These are phyloP conservation scores for Sugiyamaella pinicola DNA, from an alignment of 1,139 yeast species.

Conservation along the genomic window DNA sequence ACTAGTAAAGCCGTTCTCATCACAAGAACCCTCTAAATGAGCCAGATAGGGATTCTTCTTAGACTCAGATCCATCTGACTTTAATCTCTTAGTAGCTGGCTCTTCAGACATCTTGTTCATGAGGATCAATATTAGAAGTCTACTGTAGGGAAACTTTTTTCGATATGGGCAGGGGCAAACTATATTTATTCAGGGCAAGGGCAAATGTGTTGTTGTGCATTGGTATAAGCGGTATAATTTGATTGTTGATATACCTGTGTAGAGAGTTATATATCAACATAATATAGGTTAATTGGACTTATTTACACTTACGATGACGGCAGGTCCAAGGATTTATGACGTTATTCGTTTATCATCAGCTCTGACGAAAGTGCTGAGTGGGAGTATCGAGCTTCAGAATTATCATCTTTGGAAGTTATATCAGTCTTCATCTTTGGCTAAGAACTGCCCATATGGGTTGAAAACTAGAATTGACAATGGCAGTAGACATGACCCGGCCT, in stretches of 20 bases:
- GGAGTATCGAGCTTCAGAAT: slow-evolving; percentile 18
- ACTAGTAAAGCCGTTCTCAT: background rate
- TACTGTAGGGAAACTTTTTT: too few relatives aligned
- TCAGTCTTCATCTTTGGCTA: slow-evolving; percentile 21
- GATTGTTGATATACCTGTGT: background rate
- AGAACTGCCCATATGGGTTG: slow-evolving; percentile 3
- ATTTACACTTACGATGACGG: slow-evolving; percentile 22
- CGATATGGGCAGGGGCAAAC: too few relatives aligned
- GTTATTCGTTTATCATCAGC: slow-evolving; percentile 29
- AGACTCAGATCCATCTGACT: slow-evolving; percentile 21
- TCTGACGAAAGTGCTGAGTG: slow-evolving; percentile 20
- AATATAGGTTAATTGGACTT: too few relatives aligned
- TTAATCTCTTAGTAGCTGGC: slow-evolving; percentile 31
- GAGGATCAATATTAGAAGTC: background rate
- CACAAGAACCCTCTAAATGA: slow-evolving; percentile 31
- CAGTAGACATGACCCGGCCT: background rate
- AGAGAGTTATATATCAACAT: too few relatives aligned
- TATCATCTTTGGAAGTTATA: slow-evolving; percentile 15
- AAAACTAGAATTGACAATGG: background rate
- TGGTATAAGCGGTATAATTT: background rate
- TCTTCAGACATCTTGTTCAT: slow-evolving; percentile 24
- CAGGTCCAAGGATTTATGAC: slow-evolving; percentile 29
- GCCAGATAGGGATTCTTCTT: slow-evolving; percentile 39
- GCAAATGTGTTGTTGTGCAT: background rate
- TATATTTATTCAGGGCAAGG: slow-evolving; percentile 17